Conservation (phyloP, 2,329 filamentous ascomycete species). For the Fusarium tjaetaba region DNA sequence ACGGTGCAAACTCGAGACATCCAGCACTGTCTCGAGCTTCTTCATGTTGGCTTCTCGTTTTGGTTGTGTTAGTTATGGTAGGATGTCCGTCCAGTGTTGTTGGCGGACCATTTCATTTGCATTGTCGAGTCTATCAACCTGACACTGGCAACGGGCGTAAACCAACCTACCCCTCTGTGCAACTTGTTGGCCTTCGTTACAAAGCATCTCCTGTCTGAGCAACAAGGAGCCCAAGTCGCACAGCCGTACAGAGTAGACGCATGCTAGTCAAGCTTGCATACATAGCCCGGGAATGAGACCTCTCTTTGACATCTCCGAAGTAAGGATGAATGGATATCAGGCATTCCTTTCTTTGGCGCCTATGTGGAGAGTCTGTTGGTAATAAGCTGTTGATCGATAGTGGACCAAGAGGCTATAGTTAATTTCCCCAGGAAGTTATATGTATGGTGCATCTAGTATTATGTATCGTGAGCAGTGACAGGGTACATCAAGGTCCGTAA, state of each 20-base stretch:
- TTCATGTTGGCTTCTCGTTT: conserved; percentile 8
- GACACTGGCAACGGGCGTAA: conserved; percentile 27
- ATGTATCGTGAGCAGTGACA: conserved; percentile 30
- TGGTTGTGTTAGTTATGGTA: conserved; percentile 18
- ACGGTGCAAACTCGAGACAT: conserved; percentile 42
- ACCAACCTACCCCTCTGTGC: conserved; percentile 23
- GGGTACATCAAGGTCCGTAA: conserved; percentile 16
- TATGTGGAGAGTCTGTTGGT: not conserved
- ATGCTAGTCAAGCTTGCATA: conserved; percentile 1
- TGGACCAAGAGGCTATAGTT: conserved; percentile 4
- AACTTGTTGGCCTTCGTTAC: conserved; percentile 21
- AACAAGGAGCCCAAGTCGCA: conserved; percentile 25
- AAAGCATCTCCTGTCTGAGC: conserved; percentile 17
- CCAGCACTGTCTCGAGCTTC: conserved; percentile 29
- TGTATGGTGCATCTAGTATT: not conserved
- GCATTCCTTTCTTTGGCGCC: conserved; percentile 15
- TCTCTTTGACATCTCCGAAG: conserved; percentile 7
- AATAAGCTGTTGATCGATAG: conserved; percentile 17
- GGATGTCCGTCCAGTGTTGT: not conserved
- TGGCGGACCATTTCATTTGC: conserved; percentile 5
- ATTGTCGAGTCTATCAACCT: conserved; percentile 10
- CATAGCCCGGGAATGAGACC: not conserved
- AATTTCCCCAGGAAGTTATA: conserved; percentile 16
- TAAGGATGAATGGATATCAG: conserved; percentile 21
- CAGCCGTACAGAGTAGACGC: not conserved